Evolutionary conservation across 1,284 basidiomycete species (phyloP).

Genomic region (Pterulicium gracile): DNA sequence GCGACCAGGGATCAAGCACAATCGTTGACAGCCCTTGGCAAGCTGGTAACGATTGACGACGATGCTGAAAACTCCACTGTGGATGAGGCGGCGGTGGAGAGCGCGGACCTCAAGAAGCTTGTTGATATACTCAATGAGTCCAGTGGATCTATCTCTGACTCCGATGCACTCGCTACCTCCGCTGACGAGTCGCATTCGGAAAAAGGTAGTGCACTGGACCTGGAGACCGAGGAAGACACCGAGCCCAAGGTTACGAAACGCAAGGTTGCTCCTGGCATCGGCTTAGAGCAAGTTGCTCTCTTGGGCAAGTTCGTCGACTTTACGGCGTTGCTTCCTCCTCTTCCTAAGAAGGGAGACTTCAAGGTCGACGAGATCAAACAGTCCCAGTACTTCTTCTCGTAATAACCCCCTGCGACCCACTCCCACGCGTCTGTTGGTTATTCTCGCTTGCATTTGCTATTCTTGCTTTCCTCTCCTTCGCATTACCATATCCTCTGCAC

Average conservation of each 20-base stretch:
- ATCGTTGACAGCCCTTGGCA: constrained; percentile 19
- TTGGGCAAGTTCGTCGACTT: constrained; percentile 67
- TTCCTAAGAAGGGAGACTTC: constrained; percentile 85
- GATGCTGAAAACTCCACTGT: not conserved
- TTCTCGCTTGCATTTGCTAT: not conserved
- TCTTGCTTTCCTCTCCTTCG: not conserved
- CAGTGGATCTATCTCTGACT: constrained; percentile 13
- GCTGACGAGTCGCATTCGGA: constrained; percentile 11
- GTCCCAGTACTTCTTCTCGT: constrained; percentile 89
- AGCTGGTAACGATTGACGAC: constrained; percentile 14
- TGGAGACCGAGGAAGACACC: constrained; percentile 13
- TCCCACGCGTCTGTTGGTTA: not conserved
- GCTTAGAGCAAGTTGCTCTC: constrained; percentile 21
- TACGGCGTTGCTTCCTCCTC: constrained; percentile 67
- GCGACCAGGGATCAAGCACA: constrained; percentile 29
- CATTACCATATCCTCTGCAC: no score
- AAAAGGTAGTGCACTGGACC: constrained; percentile 11
- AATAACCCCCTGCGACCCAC: no score
- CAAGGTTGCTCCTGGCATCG: constrained; percentile 15
- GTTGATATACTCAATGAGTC: constrained; percentile 13
- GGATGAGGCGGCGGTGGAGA: not conserved
- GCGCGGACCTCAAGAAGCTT: constrained; percentile 9
- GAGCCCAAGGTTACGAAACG: constrained; percentile 15
- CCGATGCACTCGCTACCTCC: constrained; percentile 10
- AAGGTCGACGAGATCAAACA: constrained; percentile 78